Evolutionary conservation across 2,329 filamentous ascomycete species (phyloP), one percentile per base, ranked within the genome.

Genomic region (Cytospora paraplurivora): DNA sequence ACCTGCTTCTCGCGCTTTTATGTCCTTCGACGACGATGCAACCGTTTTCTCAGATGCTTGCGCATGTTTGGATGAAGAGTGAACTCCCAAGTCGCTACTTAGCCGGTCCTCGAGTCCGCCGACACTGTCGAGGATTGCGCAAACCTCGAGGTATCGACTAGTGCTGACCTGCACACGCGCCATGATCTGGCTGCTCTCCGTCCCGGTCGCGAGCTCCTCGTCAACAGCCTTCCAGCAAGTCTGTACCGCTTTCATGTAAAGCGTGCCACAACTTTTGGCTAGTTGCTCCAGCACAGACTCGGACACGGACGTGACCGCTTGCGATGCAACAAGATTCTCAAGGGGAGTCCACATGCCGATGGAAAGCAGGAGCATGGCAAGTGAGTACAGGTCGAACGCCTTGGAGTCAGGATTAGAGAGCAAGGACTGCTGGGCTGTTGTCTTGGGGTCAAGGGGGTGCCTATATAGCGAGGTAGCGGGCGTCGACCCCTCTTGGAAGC

Each of bases 331-430:
- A 0, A 87, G 75, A 19, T 80, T 78, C 61, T 86, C 84, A 0
- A 92, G 79, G 12, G 85, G 87, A 4, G 84, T 86, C 91, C 91
- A 94, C 10, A 93, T 76, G 7, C 91, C 91, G 59, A 93, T 86
- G 7, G 91, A 91, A 3, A 93, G 78, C 0, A 94, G 80, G 4
- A 92, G 77, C 76, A 92, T 84, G 19, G 89, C 89, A 1, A 94
- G 79, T 7, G 89, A 88, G 72, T 92, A 92, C 2, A 93, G 77
- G 66, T 93, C 91, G 37, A 86, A 76, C 1, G 85, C 81, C 47
- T 85, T 84, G 49, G 82, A 82, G 61, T 87, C 84, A 1, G 82
- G 78, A 6, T 80, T 81, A 4, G 75, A 70, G 11, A 85, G 71
- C 0, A 81, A 80, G 0, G 83, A 83, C 12, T 54, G 61, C 27